These are phyloP conservation scores for Gamsiella multidivaricata DNA, from an alignment of 192 early-diverging fungal species.

Conservation along the genomic window DNA sequence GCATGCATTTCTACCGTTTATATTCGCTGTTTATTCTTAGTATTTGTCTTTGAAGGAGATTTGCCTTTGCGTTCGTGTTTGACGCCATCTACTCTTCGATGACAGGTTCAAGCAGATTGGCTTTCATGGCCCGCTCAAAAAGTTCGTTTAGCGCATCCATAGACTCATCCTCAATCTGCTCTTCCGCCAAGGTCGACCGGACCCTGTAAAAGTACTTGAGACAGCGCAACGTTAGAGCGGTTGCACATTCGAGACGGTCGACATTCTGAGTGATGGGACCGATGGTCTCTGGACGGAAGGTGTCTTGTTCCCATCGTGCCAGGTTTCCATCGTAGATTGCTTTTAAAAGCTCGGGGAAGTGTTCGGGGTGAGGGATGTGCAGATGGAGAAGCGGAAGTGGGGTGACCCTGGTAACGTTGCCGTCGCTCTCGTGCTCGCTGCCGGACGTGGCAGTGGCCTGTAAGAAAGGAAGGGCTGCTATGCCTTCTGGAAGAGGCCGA, in stretches of 20 bases:
- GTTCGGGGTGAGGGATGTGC: constrained; percentile 5
- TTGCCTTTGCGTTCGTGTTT: no score
- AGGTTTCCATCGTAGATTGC: constrained; percentile 25
- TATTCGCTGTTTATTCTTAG: no score
- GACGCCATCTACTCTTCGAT: background rate
- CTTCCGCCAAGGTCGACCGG: background rate
- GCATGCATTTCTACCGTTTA: no score
- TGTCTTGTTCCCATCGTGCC: background rate
- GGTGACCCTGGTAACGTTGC: background rate
- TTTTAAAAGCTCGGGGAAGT: constrained; percentile 12
- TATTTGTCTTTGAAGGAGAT: no score
- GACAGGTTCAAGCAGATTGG: background rate
- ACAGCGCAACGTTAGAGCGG: constrained; percentile 13
- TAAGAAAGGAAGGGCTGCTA: background rate
- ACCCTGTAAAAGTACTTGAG: constrained; percentile 26
- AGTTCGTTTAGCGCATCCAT: background rate
- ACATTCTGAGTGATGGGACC: constrained; percentile 15
- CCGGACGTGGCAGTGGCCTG: background rate
- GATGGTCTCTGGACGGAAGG: constrained; percentile 12
- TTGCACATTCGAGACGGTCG: constrained; percentile 11
- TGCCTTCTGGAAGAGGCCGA: background rate
- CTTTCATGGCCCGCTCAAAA: background rate
- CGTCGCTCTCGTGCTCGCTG: background rate
- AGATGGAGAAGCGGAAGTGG: constrained; percentile 14
- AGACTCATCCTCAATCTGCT: background rate